phyloP scores from a whole-genome alignment of 192 early-diverging fungal species.

The Jimgerdemannia flammicorona region DNA sequence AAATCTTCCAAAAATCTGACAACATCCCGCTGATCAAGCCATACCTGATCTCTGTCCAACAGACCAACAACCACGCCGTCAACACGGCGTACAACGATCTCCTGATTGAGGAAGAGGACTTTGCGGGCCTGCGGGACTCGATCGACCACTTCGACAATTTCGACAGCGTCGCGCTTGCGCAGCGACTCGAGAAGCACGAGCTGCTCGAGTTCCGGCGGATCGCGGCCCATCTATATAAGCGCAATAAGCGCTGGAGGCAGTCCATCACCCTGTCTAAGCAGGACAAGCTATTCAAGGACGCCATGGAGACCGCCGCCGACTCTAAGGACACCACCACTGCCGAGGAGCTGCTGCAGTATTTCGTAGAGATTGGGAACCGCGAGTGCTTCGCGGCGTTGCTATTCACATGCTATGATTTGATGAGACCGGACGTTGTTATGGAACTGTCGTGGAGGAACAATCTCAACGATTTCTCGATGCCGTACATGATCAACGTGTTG shows the following conservation, averaged over 20 bases:
- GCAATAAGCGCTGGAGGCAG: constrained; percentile 94
- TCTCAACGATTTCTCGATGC: constrained; percentile 94
- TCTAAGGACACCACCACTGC: constrained; percentile 84
- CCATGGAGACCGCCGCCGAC: constrained; percentile 97
- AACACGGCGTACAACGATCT: constrained; percentile 96
- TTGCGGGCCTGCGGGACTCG: constrained; percentile 86
- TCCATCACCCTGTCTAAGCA: constrained; percentile 94
- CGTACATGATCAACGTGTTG: constrained; percentile 91
- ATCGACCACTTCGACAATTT: constrained; percentile 95
- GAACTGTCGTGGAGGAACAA: constrained; percentile 91
- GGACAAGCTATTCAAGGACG: constrained; percentile 97
- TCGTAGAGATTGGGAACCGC: constrained; percentile 86
- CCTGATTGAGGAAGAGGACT: constrained; percentile 98
- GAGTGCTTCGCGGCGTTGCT: constrained; percentile 94
- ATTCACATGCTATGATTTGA: constrained; percentile 93
- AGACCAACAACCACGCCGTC: constrained; percentile 90
- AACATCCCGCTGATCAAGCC: constrained; percentile 96
- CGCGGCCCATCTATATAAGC: constrained; percentile 94
- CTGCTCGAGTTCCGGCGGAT: constrained; percentile 97
- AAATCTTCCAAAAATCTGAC: constrained; percentile 97
- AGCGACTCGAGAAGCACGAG: constrained; percentile 93
- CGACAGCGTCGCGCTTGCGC: constrained; percentile 88
- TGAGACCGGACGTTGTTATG: constrained; percentile 90
- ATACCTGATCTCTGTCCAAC: constrained; percentile 94
- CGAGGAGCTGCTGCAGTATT: constrained; percentile 94